phyloP scores from a whole-genome alignment of 805 yeast species.

The Peterozyma xylosa region DNA sequence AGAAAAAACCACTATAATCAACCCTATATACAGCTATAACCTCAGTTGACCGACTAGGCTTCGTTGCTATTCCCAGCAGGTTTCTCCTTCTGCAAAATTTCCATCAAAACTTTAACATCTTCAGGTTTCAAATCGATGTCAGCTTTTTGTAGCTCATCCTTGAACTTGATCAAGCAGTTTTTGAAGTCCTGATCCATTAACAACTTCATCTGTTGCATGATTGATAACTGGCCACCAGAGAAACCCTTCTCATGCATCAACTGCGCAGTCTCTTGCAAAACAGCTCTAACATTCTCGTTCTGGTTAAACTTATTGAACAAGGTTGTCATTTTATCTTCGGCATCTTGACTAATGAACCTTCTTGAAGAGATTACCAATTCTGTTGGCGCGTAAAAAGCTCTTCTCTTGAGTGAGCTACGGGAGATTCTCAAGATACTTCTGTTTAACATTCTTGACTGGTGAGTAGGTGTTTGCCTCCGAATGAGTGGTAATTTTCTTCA shows the following conservation, averaged over 20 bases:
- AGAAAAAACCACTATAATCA: too few relatives aligned
- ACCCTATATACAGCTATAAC: too few relatives aligned
- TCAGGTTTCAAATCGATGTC: constrained; percentile 16
- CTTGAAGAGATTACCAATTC: too few relatives aligned
- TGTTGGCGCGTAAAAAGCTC: too few relatives aligned
- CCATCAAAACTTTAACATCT: constrained; percentile 18
- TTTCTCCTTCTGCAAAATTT: constrained; percentile 12
- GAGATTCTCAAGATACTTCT: too few relatives aligned
- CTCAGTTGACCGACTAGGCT: too few relatives aligned
- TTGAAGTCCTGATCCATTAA: constrained; percentile 21
- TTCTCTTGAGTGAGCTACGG: too few relatives aligned
- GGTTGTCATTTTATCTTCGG: constrained; percentile 7
- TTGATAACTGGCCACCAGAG: constrained; percentile 9
- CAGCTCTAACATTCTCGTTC: constrained; percentile 25
- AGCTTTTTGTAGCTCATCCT: constrained; percentile 13
- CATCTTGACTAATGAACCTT: not conserved
- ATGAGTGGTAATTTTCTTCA: too few relatives aligned
- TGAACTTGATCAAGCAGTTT: constrained; percentile 14
- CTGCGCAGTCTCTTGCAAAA: constrained; percentile 22
- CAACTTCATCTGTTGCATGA: constrained; percentile 19
- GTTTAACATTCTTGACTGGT: too few relatives aligned
- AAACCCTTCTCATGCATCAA: constrained; percentile 18
- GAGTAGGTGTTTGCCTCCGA: too few relatives aligned
- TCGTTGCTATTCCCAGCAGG: too few relatives aligned
- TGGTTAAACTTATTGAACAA: constrained; percentile 19